Conservation (phyloP, 306 rosid genomes). For the Ormosia semicastrata region DNA sequence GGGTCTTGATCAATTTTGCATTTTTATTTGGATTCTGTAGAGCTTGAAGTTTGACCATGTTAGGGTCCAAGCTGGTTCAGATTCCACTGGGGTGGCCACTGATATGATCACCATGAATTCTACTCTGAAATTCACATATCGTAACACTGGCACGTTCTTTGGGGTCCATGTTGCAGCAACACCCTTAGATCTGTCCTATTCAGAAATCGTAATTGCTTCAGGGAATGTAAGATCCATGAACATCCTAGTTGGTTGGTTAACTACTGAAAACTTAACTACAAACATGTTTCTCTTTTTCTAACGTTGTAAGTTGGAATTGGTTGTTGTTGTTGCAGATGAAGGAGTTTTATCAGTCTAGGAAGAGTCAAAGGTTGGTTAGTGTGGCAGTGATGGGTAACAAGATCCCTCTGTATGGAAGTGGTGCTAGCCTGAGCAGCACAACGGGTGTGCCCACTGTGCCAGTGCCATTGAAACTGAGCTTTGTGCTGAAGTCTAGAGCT, state of each 20-base stretch:
- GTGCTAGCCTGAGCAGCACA: slow-evolving; percentile 66
- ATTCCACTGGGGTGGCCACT: slow-evolving; percentile 81
- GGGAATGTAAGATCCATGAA: slow-evolving; percentile 57
- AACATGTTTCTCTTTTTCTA: background rate
- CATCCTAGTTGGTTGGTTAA: background rate
- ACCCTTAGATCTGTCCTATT: slow-evolving; percentile 70
- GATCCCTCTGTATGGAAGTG: slow-evolving; percentile 86
- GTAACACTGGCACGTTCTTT: slow-evolving; percentile 85
- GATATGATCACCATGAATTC: slow-evolving; percentile 87
- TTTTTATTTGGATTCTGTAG: slow-evolving; percentile 39
- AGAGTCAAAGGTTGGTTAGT: slow-evolving; percentile 59
- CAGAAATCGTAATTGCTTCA: slow-evolving; percentile 61
- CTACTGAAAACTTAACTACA: background rate
- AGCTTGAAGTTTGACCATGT: slow-evolving; percentile 67
- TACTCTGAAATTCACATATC: slow-evolving; percentile 69
- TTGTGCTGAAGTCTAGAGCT: slow-evolving; percentile 67
- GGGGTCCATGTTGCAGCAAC: slow-evolving; percentile 80
- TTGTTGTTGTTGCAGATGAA: slow-evolving; percentile 45
- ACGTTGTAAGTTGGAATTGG: background rate
- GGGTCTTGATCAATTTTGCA: background rate
- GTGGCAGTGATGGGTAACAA: slow-evolving; percentile 59
- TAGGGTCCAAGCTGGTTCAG: slow-evolving; percentile 87
- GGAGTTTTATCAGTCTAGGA: slow-evolving; percentile 70
- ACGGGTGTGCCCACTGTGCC: slow-evolving; percentile 65
- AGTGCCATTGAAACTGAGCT: slow-evolving; percentile 58